Base-by-base conservation (phyloP, 306 rosid species). In the Dalbergia cultrata region DNA sequence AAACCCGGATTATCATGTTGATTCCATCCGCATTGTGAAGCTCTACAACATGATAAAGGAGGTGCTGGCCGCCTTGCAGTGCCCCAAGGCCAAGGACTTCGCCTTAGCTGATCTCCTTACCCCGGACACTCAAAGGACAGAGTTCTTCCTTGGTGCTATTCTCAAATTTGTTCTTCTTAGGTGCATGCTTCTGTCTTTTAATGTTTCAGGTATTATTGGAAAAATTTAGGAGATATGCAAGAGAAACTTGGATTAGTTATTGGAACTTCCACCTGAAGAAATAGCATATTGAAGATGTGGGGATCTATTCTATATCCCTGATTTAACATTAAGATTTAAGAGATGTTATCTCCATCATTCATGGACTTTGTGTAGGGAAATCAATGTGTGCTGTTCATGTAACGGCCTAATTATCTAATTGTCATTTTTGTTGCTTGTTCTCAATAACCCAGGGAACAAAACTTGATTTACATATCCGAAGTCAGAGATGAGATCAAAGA, bases 141-240 rank as follows among this genome's bases (percentile, higher is more conserved):
- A 89, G 61, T 60, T 62, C 49, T 95, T 95, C 84, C 77, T 95
- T 2, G 86, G 99, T 31, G 85, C 97, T 39, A 81, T 95, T 53
- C 88, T 95, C 69, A 93, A 93, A 85, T 95, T 85, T 80, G 79
- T 81, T 59, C 83, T 91, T 33, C 76, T 91, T 67, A 93, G 92
- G 98, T 92, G 26, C 74, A 52, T 22, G 9, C 13, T 69, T 72
- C 22, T 70, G 13, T 16, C 21, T 54, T n/a, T 37, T 50, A 13
- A 34, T 35, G 65, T 17, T 73, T 22, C 11, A 22, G 45, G 37
- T 7, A 11, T 22, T 60, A 53, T 0, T 5, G 61, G 45, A 22
- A 31, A 13, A 57, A 22, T 22, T 22, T 70, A 14, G 50, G 22
- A 61, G 41, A 34, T 19, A 68, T 37, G 3, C 31, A 21, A 19